Conservation (phyloP, 176 grass and related monocot species). For the Puccinellia tenuiflora region DNA sequence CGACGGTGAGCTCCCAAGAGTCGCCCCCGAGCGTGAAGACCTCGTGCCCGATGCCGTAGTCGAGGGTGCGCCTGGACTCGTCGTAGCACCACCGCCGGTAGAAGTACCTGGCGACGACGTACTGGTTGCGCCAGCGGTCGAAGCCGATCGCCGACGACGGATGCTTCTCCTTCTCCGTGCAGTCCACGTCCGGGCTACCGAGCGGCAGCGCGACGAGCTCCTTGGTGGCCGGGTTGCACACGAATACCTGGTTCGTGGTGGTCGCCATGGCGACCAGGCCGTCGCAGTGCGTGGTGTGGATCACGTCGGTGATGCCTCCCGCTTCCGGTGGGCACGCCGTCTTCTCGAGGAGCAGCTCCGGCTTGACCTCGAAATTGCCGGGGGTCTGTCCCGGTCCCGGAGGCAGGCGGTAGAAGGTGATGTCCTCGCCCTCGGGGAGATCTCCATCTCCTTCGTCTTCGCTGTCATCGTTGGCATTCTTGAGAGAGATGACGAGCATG, state of each 20-base stretch:
- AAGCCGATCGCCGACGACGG: not conserved
- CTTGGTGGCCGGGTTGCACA: constrained; percentile 16
- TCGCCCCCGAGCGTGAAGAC: not conserved
- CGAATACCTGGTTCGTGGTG: not conserved
- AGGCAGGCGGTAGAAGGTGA: not conserved
- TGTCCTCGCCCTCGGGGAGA: not conserved
- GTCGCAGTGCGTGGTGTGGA: constrained; percentile 6
- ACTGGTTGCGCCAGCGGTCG: not conserved
- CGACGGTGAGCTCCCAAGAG: not conserved
- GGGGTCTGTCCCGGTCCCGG: not conserved
- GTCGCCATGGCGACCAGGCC: constrained; percentile 4
- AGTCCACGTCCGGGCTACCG: not conserved
- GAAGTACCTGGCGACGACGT: constrained; percentile 5
- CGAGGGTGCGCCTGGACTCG: not conserved
- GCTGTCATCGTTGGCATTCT: rapidly evolving
- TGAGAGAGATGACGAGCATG: not conserved
- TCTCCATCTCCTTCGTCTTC: rapidly evolving
- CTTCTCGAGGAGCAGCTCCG: not conserved
- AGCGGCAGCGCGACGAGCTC: constrained; percentile 4
- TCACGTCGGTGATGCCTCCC: not conserved
- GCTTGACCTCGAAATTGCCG: not conserved
- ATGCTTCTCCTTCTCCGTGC: no score
- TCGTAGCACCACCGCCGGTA: not conserved
- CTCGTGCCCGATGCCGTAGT: constrained; percentile 14
- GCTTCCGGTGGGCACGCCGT: not conserved